Conservation (phyloP, 352 stramenopile species). For the Aphanomyces stellatus region DNA sequence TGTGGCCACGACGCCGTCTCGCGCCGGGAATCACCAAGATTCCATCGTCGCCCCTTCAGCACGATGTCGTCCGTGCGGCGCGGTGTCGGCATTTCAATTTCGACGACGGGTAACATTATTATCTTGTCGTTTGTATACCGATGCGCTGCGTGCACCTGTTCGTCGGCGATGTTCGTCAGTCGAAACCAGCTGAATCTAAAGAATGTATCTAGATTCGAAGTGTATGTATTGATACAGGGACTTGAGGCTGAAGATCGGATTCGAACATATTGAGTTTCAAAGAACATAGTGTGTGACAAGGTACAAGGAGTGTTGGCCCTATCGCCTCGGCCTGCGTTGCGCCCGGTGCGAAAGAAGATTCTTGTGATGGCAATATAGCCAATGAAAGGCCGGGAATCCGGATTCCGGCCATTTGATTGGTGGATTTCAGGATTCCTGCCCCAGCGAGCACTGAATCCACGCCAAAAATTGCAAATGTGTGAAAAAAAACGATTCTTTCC, state of each 20-base stretch:
- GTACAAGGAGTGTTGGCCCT: not conserved
- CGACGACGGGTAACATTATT: not conserved
- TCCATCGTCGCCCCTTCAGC: too few species aligned
- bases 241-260: not conserved
- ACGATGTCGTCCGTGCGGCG: too few species aligned
- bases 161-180: too few species aligned
- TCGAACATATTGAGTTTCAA: not conserved
- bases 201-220: not conserved
- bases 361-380: slow-evolving; percentile 18
- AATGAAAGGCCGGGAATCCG: not conserved
- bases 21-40: too few species aligned
- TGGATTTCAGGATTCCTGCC: slow-evolving; percentile 12
- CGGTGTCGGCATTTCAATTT: not conserved
- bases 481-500: slow-evolving; percentile 3
- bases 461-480: not conserved
- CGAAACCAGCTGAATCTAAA: slow-evolving; percentile 7
- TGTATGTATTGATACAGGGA: not conserved
- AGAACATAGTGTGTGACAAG: not conserved
- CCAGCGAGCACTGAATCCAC: not conserved
- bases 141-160: too few species aligned
- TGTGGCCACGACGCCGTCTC: too few species aligned
- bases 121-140: not conserved
- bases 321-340: not conserved
- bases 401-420: not conserved
- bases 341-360: slow-evolving; percentile 14